Conservation (phyloP, 441 rosid genomes). For the Metrosideros polymorpha region DNA sequence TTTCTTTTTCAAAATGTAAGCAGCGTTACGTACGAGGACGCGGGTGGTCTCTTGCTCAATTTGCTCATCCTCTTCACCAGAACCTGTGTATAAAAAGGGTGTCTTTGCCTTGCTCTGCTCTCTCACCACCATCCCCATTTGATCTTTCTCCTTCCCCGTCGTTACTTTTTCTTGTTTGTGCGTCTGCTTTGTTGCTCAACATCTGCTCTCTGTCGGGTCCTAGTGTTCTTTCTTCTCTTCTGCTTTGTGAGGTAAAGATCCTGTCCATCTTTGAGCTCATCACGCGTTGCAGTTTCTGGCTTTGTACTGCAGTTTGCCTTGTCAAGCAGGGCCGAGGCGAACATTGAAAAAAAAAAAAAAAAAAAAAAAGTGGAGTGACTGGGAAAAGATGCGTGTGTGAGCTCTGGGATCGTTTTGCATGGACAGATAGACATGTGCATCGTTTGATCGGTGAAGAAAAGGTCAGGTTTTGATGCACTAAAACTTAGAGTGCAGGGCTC, state of each 20-base stretch:
- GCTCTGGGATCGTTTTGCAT: neutral
- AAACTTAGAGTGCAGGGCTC: neutral
- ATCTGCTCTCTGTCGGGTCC: neutral
- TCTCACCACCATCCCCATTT: neutral
- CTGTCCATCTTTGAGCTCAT: neutral
- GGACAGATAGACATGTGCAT: neutral
- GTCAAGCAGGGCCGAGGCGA: neutral
- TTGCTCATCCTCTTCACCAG: too few relatives aligned
- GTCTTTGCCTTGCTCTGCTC: neutral
- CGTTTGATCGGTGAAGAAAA: neutral
- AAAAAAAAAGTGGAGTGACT: neutral
- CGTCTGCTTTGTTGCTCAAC: neutral
- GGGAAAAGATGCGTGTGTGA: neutral
- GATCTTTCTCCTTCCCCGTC: neutral
- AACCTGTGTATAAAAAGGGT: slow-evolving; percentile 12
- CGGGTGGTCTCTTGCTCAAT: too few relatives aligned
- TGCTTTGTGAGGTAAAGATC: neutral
- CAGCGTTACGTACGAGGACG: neutral
- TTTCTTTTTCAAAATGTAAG: neutral
- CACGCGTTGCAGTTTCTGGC: neutral
- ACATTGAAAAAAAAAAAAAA: too few relatives aligned
- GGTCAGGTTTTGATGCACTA: neutral
- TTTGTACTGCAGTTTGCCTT: neutral
- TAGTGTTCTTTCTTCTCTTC: neutral
- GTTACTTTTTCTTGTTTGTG: neutral